Conservation (phyloP, 148 eudicot species). For the Nepenthes mirabilis region DNA sequence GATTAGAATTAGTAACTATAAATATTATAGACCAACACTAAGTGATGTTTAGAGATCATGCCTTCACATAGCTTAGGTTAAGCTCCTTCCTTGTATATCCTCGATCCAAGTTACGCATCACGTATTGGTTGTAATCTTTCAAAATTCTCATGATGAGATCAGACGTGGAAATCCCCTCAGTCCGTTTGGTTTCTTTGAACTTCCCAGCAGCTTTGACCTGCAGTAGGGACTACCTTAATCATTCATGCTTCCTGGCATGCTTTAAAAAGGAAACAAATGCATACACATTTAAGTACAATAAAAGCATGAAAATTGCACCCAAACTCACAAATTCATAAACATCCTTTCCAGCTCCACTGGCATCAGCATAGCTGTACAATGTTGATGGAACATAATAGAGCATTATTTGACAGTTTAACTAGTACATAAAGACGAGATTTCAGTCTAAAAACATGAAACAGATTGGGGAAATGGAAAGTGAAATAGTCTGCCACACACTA, state of each 20-base stretch:
- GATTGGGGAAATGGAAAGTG: no score
- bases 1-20: background rate
- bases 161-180: constrained; percentile 77
- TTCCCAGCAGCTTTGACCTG: constrained; percentile 56
- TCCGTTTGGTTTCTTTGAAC: constrained; percentile 60
- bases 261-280: background rate
- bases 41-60: background rate
- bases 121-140: constrained; percentile 68
- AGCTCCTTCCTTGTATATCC: constrained; percentile 70
- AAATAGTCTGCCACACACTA: no score
- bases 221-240: background rate
- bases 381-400: background rate
- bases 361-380: constrained; percentile 51
- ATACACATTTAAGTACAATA: background rate
- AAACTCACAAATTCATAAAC: constrained; percentile 70
- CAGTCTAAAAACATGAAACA: background rate
- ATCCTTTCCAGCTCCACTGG: constrained; percentile 65
- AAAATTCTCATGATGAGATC: constrained; percentile 73
- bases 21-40: background rate
- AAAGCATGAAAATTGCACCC: background rate
- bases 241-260: background rate
- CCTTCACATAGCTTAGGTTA: constrained; percentile 66
- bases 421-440: background rate
- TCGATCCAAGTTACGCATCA: constrained; percentile 70
- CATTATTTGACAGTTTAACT: background rate